Conservation (phyloP, 2,329 filamentous ascomycete species). For the Alternaria sp. region DNA sequence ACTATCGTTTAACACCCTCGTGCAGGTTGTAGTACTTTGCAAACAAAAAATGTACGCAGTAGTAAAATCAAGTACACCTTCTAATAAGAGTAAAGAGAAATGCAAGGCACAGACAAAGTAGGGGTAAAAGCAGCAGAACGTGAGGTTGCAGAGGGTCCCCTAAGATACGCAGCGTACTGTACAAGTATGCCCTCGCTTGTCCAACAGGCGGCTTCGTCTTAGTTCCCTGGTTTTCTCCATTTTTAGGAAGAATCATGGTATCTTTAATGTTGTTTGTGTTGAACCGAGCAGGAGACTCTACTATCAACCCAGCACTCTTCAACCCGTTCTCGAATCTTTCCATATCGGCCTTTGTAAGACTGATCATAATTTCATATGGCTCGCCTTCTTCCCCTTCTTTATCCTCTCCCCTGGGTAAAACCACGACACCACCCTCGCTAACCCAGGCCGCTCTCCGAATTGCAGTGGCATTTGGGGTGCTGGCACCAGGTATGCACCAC, state of each 20-base stretch:
- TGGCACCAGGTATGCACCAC: slow-evolving; percentile 39
- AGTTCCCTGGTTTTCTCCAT: not conserved
- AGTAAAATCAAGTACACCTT: no score
- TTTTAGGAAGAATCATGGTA: not conserved
- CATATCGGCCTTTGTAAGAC: slow-evolving; percentile 34
- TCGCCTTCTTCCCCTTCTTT: slow-evolving; percentile 1
- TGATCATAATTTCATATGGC: slow-evolving; percentile 29
- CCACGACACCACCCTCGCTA: slow-evolving; percentile 36
- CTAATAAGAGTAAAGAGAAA: no score
- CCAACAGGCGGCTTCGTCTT: not conserved
- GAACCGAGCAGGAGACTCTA: not conserved
- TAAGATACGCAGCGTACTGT: not conserved
- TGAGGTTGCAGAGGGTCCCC: no score
- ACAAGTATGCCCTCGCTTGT: not conserved
- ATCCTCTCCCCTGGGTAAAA: slow-evolving; percentile 29
- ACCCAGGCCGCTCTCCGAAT: slow-evolving; percentile 32
- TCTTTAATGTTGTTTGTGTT: not conserved
- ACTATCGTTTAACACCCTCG: not conserved
- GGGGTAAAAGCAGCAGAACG: no score
- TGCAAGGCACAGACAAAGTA: no score
- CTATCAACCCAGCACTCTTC: slow-evolving; percentile 16
- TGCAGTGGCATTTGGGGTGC: slow-evolving; percentile 21
- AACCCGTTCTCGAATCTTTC: slow-evolving; percentile 20
- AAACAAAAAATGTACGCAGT: no score
- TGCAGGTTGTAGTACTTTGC: not conserved